Conservation (phyloP, 2,329 filamentous ascomycete genomes). For the Cladobotryum mycophilum region DNA sequence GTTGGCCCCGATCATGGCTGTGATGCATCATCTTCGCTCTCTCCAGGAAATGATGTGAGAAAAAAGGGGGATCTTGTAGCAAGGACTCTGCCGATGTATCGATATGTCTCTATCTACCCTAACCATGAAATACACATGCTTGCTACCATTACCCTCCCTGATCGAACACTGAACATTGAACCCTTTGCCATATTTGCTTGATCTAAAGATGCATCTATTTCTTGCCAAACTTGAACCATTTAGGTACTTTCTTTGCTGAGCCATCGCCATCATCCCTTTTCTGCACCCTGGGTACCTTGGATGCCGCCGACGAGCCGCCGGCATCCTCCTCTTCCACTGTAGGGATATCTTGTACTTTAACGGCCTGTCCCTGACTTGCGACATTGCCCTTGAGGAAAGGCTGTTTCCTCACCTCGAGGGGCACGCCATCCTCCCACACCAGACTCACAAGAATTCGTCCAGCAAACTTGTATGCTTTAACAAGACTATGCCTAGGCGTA, state of each 20-base stretch:
- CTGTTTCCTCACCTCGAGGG: slow-evolving; percentile 46
- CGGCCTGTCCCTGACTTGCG: slow-evolving; percentile 56
- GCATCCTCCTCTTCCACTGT: slow-evolving; percentile 33
- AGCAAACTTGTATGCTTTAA: slow-evolving; percentile 64
- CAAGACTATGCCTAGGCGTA: slow-evolving; percentile 50
- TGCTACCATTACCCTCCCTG: not conserved
- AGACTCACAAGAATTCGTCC: slow-evolving; percentile 70
- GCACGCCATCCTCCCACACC: slow-evolving; percentile 62
- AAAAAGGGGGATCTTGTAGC: not conserved
- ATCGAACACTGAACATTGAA: not conserved
- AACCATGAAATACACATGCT: not conserved
- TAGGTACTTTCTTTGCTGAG: slow-evolving; percentile 49
- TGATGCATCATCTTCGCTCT: no score
- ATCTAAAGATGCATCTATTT: slow-evolving; percentile 41
- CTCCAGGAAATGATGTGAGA: not conserved
- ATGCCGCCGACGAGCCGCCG: slow-evolving; percentile 16
- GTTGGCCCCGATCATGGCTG: no score
- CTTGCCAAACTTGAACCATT: slow-evolving; percentile 69
- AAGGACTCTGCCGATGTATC: not conserved
- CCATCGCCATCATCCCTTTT: slow-evolving; percentile 33
- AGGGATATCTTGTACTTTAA: slow-evolving; percentile 57
- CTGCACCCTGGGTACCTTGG: slow-evolving; percentile 25
- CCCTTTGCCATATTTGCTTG: not conserved
- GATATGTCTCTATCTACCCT: not conserved
- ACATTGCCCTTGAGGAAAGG: slow-evolving; percentile 54